Percentiles rank a stretch among this genome's conserved stretches.
These are phyloP conservation scores for Amanita brunnescens DNA, from an alignment of 768 basidiomycete genomes.

Conservation along the genomic window DNA sequence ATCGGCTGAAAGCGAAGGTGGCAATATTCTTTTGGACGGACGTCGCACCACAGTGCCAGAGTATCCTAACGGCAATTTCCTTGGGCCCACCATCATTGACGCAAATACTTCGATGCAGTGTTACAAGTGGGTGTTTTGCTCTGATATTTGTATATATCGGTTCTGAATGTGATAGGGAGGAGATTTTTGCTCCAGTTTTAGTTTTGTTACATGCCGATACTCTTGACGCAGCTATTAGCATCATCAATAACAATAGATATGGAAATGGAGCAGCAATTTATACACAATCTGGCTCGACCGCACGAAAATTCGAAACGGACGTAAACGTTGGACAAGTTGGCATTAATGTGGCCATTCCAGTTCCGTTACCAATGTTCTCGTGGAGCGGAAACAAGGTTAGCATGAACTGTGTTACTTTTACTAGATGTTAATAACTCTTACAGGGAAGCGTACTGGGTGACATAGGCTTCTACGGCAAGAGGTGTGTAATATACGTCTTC, in stretches of 20 bases:
- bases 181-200: constrained; percentile 93
- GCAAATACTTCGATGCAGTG: constrained; percentile 77
- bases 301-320: constrained; percentile 82
- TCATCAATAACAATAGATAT: constrained; percentile 86
- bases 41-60: constrained; percentile 55
- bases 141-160: constrained; percentile 2
- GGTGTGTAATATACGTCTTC: constrained; percentile 32
- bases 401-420: neutral
- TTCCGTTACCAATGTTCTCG: constrained; percentile 89
- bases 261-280: constrained; percentile 95
- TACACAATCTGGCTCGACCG: constrained; percentile 92
- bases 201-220: constrained; percentile 70
- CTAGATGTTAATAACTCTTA: neutral
- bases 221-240: constrained; percentile 81
- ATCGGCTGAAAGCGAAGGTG: constrained; percentile 73
- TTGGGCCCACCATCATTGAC: constrained; percentile 88
- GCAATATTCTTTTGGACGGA: constrained; percentile 82
- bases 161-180: constrained; percentile 46
- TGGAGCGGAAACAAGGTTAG: constrained; percentile 89
- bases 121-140: constrained; percentile 57
- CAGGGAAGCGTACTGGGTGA: constrained; percentile 76
- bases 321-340: constrained; percentile 92
- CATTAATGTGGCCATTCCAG: constrained; percentile 88
- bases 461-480: constrained; percentile 86
- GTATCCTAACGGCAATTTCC: constrained; percentile 87